phyloP scores from a whole-genome alignment of 2,329 filamentous ascomycete genomes.

The Fonsecaea pedrosoi region DNA sequence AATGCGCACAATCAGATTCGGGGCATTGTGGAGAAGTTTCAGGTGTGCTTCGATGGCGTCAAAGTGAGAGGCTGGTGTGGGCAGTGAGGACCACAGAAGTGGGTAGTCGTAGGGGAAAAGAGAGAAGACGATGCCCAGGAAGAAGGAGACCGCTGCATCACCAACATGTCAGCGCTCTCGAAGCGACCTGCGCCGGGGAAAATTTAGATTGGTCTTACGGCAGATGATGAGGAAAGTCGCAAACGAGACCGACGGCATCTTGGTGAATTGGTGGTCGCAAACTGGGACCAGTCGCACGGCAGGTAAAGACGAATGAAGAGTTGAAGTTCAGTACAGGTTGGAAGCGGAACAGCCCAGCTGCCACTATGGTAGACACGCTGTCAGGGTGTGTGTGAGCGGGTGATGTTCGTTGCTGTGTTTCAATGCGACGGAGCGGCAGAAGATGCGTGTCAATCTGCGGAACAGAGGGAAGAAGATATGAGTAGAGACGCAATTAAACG shows the following conservation, averaged over 20 bases:
- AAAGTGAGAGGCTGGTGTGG: constrained; percentile 68
- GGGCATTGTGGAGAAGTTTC: constrained; percentile 86
- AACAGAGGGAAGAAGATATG: neutral
- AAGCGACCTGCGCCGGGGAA: constrained; percentile 11
- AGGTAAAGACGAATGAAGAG: neutral
- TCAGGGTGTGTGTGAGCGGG: neutral
- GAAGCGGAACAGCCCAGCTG: neutral
- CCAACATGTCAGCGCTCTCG: constrained; percentile 17
- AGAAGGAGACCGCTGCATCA: constrained; percentile 82
- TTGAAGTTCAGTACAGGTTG: neutral
- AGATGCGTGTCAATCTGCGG: neutral
- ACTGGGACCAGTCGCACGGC: neutral
- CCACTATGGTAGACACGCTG: neutral
- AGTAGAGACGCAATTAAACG: neutral
- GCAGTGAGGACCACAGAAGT: constrained; percentile 54
- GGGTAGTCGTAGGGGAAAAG: constrained; percentile 83
- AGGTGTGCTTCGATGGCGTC: constrained; percentile 88
- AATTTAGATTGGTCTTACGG: constrained; percentile 31
- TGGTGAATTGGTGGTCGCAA: constrained; percentile 14
- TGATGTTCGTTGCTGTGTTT: neutral
- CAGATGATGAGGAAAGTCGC: constrained; percentile 85
- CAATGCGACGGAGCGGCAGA: neutral
- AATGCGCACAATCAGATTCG: constrained; percentile 88
- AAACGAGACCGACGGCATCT: constrained; percentile 62
- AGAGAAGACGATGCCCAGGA: constrained; percentile 96